A percentile compares a stretch with the other conserved stretches of the same genome.
Conservation (phyloP, 148 eudicot genomes). For the Camellia lanceoleosa region DNA sequence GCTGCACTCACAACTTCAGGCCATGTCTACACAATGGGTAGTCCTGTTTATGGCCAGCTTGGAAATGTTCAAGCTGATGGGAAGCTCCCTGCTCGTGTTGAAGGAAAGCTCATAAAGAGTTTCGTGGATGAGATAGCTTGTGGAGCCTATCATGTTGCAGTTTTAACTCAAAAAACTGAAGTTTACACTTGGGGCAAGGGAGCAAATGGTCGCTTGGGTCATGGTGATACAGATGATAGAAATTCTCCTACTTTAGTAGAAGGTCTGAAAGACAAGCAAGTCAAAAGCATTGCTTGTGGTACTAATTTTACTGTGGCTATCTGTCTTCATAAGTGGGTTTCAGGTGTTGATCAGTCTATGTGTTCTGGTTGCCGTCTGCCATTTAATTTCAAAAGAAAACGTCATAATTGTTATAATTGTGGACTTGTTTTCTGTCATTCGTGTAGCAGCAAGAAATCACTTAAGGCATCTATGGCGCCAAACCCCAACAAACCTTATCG, state of each 20-base stretch:
- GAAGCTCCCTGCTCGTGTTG: slow-evolving; percentile 69
- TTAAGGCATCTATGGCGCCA: slow-evolving; percentile 95
- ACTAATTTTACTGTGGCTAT: slow-evolving; percentile 90
- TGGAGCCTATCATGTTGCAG: slow-evolving; percentile 95
- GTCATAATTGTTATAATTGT: slow-evolving; percentile 95
- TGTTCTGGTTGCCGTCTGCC: slow-evolving; percentile 95
- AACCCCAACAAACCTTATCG: slow-evolving; percentile 95
- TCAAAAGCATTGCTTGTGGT: slow-evolving; percentile 89
- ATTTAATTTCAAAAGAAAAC: slow-evolving; percentile 93
- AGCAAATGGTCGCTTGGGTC: slow-evolving; percentile 92
- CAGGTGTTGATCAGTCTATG: slow-evolving; percentile 96
- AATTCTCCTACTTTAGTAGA: slow-evolving; percentile 80
- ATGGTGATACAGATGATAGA: slow-evolving; percentile 84
- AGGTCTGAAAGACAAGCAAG: slow-evolving; percentile 92
- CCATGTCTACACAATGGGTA: slow-evolving; percentile 92
- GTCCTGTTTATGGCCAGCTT: slow-evolving; percentile 91
- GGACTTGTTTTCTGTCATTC: slow-evolving; percentile 97
- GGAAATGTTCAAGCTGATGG: slow-evolving; percentile 89
- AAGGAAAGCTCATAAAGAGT: slow-evolving; percentile 70
- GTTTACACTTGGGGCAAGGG: slow-evolving; percentile 99
- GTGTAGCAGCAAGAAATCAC: slow-evolving; percentile 90
- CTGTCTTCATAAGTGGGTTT: slow-evolving; percentile 97
- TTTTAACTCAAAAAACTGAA: slow-evolving; percentile 84
- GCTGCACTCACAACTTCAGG: slow-evolving; percentile 93
- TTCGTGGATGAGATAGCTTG: slow-evolving; percentile 96